Percentiles rank a stretch among this genome's conserved stretches.
Evolutionary conservation across 2,329 filamentous ascomycete species (phyloP).

Genomic region (Trichoderma simmonsii): DNA sequence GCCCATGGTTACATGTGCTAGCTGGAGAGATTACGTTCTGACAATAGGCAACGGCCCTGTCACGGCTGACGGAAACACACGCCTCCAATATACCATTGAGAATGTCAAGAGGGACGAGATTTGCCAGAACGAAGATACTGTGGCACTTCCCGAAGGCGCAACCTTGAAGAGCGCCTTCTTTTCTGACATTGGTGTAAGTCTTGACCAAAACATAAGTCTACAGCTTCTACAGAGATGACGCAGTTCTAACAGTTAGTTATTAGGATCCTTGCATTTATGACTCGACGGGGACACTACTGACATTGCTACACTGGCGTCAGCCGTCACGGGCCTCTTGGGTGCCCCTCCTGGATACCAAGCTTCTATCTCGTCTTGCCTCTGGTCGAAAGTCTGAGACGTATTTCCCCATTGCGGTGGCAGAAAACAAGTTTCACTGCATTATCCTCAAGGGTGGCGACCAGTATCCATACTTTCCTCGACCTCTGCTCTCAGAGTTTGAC

Average conservation of each 20-base stretch:
- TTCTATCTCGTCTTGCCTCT: conserved; percentile 74
- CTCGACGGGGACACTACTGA: conserved; percentile 81
- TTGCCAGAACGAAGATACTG: conserved; percentile 90
- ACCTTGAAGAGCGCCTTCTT: conserved; percentile 84
- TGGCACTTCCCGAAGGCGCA: conserved; percentile 74
- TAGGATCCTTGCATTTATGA: conserved; percentile 96
- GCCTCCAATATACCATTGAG: conserved; percentile 86
- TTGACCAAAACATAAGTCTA: neutral
- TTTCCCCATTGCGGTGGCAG: conserved; percentile 91
- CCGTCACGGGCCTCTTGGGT: conserved; percentile 86
- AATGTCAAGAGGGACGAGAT: conserved; percentile 91
- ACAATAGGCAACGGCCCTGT: conserved; percentile 91
- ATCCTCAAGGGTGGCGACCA: conserved; percentile 94
- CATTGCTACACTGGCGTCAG: conserved; percentile 85
- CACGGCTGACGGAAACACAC: conserved; percentile 71
- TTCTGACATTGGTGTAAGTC: conserved; percentile 77
- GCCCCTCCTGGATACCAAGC: conserved; percentile 84
- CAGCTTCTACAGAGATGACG: neutral
- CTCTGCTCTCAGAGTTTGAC: conserved; percentile 87
- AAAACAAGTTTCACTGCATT: conserved; percentile 94
- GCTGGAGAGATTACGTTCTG: conserved; percentile 94
- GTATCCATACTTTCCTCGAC: conserved; percentile 89
- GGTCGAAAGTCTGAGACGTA: conserved; percentile 88
- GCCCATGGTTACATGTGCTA: conserved; percentile 87
- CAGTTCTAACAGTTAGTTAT: neutral